Base-by-base conservation (phyloP, 2,329 filamentous ascomycete species). In the Colletotrichum trifolii region DNA sequence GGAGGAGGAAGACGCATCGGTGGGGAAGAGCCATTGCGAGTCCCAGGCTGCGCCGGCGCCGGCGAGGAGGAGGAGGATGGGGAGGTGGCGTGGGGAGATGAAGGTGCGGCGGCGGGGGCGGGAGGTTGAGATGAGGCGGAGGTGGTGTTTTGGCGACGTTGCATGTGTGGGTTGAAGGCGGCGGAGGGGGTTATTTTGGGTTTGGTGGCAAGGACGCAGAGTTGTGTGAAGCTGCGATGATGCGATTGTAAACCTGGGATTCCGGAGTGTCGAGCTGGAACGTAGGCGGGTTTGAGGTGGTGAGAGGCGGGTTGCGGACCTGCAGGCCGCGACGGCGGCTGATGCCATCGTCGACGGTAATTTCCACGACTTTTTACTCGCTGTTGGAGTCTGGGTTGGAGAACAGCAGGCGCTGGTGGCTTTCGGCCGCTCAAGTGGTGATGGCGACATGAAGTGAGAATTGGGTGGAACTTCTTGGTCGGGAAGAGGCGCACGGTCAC, bases 21-120 rank as follows among this genome's bases (percentile, higher is more conserved):
- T 52, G 47, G 63, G 58, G 47, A 66, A 66, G 47, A 66, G 63
- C 63, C 63, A 66, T 54, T 66, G 63, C 13, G 63, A 62, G 8
- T 68, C 61, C 58, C 59, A 68, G 34, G 54, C 57, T 13, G 57
- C 15, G 15, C 65, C 60, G 8, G 53, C 61, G 34, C 55, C 11
- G 13, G 53, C 54, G 25, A 67, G 38, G n/a, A 61, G 15, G 45
- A 68, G 11, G 35, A 67, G 25, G 9, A 68, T 4, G n/a, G 56
- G 53, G 13, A 68, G 25, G 25, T 52, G 53, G 13, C 63, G 63
- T 5, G 63, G 53, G 48, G 54, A 59, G 13, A 62, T 53, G 42
- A 66, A 53, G 25, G 53, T 36, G 33, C n/a, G 40, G 40, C 12
- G 50, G n/a, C 36, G 36, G 33, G 11, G 40, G 17, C 35, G 36